Base-by-base conservation (phyloP, 2,329 filamentous ascomycete genomes). In the Thielaviopsis populi region DNA sequence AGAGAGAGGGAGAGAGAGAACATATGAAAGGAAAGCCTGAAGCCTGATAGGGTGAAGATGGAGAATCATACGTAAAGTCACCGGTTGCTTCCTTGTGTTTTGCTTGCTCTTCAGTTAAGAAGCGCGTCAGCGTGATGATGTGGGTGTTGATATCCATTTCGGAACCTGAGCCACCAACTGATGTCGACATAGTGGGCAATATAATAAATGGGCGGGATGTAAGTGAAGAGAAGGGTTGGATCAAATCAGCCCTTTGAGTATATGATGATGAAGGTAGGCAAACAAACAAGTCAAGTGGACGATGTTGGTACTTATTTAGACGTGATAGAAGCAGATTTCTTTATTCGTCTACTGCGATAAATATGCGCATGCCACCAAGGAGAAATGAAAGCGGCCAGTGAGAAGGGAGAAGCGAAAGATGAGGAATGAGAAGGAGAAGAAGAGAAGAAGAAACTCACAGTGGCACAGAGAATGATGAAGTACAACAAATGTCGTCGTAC, bases 31-130 rank as follows among this genome's bases (percentile, higher is more conserved):
- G 27, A 27, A 13, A 22, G 54, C 30, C 33, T 15, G 24, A n/a
- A 8, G 15, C 13, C 22, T 22, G 41, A 59, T 17, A 8, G 7
- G n/a, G 46, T 15, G 46, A 50, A 22, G 37, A 37, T 30, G 24
- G 40, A 63, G 50, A 56, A 67, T 53, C 67, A 46, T 81, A 96
- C 90, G 94, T 99, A 78, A 99, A 99, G 78, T 99, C 94, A 78
- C 94, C 94, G 15, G 91, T 96, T 63, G 94, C 94, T 74, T 97
- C 91, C 73, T 87, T 87, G 78, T 95, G 85, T 76, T 96, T 96
- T 67, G 81, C 77, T 75, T 99, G 94, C 78, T 96, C 91, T 79
- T 99, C 94, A 37, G 91, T 97, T 70, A 99, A 82, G 80, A 94
- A 96, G 67, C 94, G 84, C 50, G 94, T 96, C 70, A 99, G 84